Evolutionary conservation across 805 yeast species (phyloP).

Genomic region (Hemisphaericaspora nanyangensis): DNA sequence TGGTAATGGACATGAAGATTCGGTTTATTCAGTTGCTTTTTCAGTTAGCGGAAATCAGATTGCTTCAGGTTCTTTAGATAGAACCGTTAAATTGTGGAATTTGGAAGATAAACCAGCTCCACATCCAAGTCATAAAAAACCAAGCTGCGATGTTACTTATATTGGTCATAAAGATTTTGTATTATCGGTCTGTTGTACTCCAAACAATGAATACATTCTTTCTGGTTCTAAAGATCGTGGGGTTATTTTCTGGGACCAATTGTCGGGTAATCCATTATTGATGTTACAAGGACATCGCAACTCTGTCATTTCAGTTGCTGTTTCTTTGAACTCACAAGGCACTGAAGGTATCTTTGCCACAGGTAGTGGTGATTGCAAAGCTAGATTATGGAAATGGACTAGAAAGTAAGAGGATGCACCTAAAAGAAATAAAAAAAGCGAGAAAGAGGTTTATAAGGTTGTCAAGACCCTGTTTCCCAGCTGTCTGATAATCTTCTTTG

Average conservation of each 20-base stretch:
- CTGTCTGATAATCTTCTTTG: not conserved
- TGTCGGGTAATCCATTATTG: conserved; percentile 83
- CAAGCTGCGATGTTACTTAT: conserved; percentile 85
- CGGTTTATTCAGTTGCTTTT: conserved; percentile 92
- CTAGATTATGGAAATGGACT: conserved; percentile 92
- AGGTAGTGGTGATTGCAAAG: conserved; percentile 96
- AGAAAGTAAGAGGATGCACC: too few relatives aligned
- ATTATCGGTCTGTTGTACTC: conserved; percentile 88
- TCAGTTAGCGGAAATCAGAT: conserved; percentile 88
- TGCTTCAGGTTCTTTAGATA: conserved; percentile 91
- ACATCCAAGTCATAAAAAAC: conserved; percentile 27
- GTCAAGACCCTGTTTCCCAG: not conserved
- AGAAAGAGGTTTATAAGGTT: too few relatives aligned
- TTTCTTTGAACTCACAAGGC: conserved; percentile 72
- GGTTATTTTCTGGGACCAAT: conserved; percentile 94
- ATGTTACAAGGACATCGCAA: conserved; percentile 97
- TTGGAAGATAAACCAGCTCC: conserved; percentile 53
- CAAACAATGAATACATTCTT: conserved; percentile 84
- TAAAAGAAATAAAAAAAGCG: too few relatives aligned
- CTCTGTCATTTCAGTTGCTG: conserved; percentile 92
- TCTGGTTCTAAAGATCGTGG: conserved; percentile 97
- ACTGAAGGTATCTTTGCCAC: conserved; percentile 89
- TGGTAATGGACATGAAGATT: conserved; percentile 93
- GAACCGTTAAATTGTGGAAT: conserved; percentile 95
- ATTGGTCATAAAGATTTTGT: conserved; percentile 97